Base-by-base conservation (phyloP, 1,284 basidiomycete genomes). In the Coniophora puteana region DNA sequence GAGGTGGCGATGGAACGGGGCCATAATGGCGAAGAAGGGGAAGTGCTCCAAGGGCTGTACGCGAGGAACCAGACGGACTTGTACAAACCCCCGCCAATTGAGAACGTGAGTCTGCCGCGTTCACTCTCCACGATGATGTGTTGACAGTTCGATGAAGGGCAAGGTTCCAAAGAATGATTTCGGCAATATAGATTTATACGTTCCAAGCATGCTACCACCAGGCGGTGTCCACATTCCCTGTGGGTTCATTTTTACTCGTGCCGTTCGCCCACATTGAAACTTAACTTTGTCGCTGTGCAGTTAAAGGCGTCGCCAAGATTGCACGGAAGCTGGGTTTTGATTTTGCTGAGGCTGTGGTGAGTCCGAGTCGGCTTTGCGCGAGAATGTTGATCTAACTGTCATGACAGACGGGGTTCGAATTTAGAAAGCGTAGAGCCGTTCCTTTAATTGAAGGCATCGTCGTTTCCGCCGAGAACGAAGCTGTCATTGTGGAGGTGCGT, bases 181-280 rank as follows among this genome's bases (percentile, higher is more conserved):
- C 60, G 96, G 96, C 16, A 98, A 98, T 60, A 89, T 99, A 48
- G 95, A 99, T 66, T 67, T 99, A 21, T 99, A 96, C 61, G 89
- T 90, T 5, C 88, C 92, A 18, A 85, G 88, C 2, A 99, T 99
- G 95, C 74, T 99, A 18, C 96, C 96, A 1, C 67, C 66, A 38
- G 95, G 95, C 12, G 92, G 81, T 4, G 84, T 74, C 1, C 91
- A 98, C 65, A 69, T 99, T 25, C 89, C 93, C 14, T 90, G 93
- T 93, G 56, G 65, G 88, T 74, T 42, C 40, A 17, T 29, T 33
- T 10, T 47, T 41, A 29, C 43, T 51, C 49, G 23, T n/a, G 38
- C 28, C 25, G 45, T 18, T 41, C 23, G 44, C 27, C 37, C 29
- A 40, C 14, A 41, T 20, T 36, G 17, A 28, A 45, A 11, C 29